phyloP scores from a whole-genome alignment of 1,284 basidiomycete genomes.

The Sporisorium exsertum region DNA sequence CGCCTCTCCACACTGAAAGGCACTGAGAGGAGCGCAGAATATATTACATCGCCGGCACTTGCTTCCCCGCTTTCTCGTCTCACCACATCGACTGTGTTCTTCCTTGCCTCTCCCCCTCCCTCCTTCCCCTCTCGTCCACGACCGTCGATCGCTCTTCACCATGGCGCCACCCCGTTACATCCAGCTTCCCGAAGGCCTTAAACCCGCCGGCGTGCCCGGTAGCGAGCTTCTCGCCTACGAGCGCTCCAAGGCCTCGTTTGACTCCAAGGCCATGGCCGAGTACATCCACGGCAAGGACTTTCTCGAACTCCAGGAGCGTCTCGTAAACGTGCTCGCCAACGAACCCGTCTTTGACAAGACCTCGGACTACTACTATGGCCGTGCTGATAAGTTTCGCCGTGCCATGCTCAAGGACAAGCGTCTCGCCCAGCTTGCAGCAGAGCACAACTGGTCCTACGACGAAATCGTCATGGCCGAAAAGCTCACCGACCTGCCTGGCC shows the following conservation, averaged over 20 bases:
- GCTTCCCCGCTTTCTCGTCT: neutral
- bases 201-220: constrained; percentile 59
- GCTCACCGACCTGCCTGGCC: constrained; percentile 61
- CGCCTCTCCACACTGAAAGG: too few species aligned
- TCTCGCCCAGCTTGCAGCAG: constrained; percentile 65
- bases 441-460: constrained; percentile 69
- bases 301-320: constrained; percentile 70
- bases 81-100: neutral
- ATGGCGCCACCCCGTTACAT: constrained; percentile 52
- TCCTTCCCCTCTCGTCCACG: too few species aligned
- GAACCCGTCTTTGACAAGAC: constrained; percentile 78
- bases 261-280: constrained; percentile 55
- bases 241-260: constrained; percentile 62
- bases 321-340: constrained; percentile 73
- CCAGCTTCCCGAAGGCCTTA: constrained; percentile 56
- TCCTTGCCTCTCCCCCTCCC: neutral
- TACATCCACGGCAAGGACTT: constrained; percentile 62
- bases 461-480: constrained; percentile 52
- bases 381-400: constrained; percentile 66
- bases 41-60: neutral
- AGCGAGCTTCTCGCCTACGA: constrained; percentile 60
- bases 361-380: constrained; percentile 72
- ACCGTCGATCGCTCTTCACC: neutral
- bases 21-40: too few species aligned
- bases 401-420: constrained; percentile 69